Evolutionary conservation across 371 early-diverging fungal genomes (phyloP), one percentile per base, ranked within the genome.

Genomic region (Mucor velutinosus): DNA sequence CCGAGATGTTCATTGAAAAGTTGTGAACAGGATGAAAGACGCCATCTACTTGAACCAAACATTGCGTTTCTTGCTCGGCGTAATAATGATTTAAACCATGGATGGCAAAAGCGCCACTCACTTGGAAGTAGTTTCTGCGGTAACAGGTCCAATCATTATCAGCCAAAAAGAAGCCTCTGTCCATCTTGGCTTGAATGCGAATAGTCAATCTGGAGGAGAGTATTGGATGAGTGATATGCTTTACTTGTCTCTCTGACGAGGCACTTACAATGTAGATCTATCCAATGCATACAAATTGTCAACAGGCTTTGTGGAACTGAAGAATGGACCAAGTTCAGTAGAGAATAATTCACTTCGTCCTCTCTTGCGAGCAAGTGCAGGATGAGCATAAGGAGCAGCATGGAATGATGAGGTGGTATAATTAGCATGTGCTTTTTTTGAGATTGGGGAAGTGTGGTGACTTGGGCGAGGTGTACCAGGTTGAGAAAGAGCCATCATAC

Each of bases 61-160:
- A 92, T 12, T 86, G 89, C 0, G 84, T 74, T 19, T 89, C 89
- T 6, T 88, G 76, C 23, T 82, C 76, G 30, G 73, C 66, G 25
- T 77, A 76, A 60, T 78, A 79, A 23, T 81, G 75, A 12, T 66
- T 79, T 17, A 78, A 75, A 7, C 86, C 87, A n/a, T 76, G 74
- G 17, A 92, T 80, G 19, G 81, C 79, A 66, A 95, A 94, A 0
- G 92, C 83, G 58, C 89, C 83, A 64, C 94, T 93, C 41, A 97
- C 83, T 75, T 96, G 95, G 74, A 96, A 95, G 75, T 96, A 97
- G 73, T 97, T 97, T 72, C 97, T 89, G 43, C 97, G 91, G 76
- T 97, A 97, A 74, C 97, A 96, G 1, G 96, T 95, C 97, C 96
- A 96, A 71, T 90, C 89, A 65, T 87, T 89, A 41, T 90, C 87